Evolutionary conservation across 1,139 yeast genomes (phyloP).

Genomic region (Kodamaea suecica): DNA sequence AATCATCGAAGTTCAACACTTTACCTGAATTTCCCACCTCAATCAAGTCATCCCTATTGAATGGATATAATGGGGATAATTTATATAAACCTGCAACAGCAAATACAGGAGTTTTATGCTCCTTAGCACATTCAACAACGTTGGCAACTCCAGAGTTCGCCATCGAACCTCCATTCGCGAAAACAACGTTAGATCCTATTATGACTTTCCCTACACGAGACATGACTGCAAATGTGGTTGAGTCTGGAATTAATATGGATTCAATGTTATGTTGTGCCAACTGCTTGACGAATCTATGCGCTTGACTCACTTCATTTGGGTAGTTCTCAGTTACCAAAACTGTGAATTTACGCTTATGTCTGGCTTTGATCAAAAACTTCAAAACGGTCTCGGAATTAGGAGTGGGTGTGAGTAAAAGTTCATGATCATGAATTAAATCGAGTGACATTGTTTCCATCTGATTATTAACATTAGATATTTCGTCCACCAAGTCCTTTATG

Average conservation of each 20-base stretch:
- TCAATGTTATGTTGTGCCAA: conserved; percentile 86
- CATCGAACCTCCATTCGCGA: conserved; percentile 94
- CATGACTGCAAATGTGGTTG: conserved; percentile 93
- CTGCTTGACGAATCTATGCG: conserved; percentile 76
- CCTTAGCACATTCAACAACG: conserved; percentile 95
- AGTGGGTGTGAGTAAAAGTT: conserved; percentile 86
- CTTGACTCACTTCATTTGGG: conserved; percentile 76
- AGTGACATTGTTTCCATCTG: conserved; percentile 87
- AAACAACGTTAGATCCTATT: conserved; percentile 86
- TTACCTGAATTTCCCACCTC: conserved; percentile 94
- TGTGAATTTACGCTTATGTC: conserved; percentile 85
- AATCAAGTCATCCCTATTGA: conserved; percentile 79
- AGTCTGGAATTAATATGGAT: conserved; percentile 88
- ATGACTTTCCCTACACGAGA: conserved; percentile 95
- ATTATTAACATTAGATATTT: conserved; percentile 84
- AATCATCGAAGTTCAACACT: conserved; percentile 70
- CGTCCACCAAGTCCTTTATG: conserved; percentile 89
- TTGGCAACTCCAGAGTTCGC: conserved; percentile 88
- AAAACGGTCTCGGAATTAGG: conserved; percentile 89
- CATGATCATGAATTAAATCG: conserved; percentile 93
- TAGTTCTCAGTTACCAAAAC: conserved; percentile 90
- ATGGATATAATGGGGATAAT: conserved; percentile 90
- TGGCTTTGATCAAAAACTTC: conserved; percentile 81
- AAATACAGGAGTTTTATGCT: conserved; percentile 90
- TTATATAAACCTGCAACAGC: conserved; percentile 94